These are phyloP conservation scores for Hypoxylon sp. DNA, from an alignment of 2,329 filamentous ascomycete species.

Conservation along the genomic window DNA sequence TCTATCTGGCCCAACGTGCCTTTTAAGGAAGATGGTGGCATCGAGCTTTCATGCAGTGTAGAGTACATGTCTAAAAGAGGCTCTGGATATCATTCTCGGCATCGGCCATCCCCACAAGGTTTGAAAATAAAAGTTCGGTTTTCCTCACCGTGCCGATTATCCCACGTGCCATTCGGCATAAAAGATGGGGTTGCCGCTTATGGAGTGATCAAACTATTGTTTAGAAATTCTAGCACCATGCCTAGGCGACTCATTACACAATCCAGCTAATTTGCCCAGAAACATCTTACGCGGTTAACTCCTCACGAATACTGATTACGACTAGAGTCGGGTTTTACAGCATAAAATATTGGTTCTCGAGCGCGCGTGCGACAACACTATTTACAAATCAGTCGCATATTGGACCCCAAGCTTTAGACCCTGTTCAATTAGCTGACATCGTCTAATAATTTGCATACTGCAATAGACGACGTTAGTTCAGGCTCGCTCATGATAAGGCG, in stretches of 20 bases:
- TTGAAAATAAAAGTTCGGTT: slow-evolving; percentile 22
- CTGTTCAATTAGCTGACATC: slow-evolving; percentile 2
- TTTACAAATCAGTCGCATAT: neutral
- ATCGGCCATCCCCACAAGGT: slow-evolving; percentile 24
- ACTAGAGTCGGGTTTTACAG: slow-evolving; percentile 15
- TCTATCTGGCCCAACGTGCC: slow-evolving; percentile 2
- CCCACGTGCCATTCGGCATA: slow-evolving; percentile 28
- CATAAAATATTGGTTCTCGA: slow-evolving; percentile 10
- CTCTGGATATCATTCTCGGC: slow-evolving; percentile 25
- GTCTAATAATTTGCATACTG: slow-evolving; percentile 16
- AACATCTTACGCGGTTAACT: slow-evolving; percentile 18
- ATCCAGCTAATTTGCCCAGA: neutral
- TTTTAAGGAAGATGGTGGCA: slow-evolving; percentile 2
- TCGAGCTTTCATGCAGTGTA: neutral
- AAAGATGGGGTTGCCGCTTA: slow-evolving; percentile 24
- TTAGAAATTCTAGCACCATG: slow-evolving; percentile 8
- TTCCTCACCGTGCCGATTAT: slow-evolving; percentile 14
- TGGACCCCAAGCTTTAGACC: slow-evolving; percentile 7
- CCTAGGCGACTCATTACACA: slow-evolving; percentile 8
- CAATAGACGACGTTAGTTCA: slow-evolving; percentile 1
- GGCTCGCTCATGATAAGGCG: slow-evolving; percentile 15
- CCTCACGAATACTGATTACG: slow-evolving; percentile 7
- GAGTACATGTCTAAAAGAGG: slow-evolving; percentile 22
- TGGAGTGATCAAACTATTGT: slow-evolving; percentile 28
- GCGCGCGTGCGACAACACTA: slow-evolving; percentile 17